Conservation (phyloP, 2,329 filamentous ascomycete species). For the Pseudocercospora eumusae region DNA sequence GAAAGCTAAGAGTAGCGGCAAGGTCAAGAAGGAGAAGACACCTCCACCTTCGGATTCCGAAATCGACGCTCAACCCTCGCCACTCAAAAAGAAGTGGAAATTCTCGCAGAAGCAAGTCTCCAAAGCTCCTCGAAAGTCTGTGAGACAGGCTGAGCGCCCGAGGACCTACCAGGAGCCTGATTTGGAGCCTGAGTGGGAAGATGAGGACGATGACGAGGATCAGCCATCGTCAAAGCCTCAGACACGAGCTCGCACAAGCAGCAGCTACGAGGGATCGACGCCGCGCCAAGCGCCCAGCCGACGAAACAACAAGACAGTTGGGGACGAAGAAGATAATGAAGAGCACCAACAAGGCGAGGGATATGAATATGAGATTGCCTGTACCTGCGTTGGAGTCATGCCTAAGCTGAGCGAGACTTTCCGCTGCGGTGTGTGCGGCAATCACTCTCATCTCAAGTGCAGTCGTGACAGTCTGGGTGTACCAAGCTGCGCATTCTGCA, state of each 20-base stretch:
- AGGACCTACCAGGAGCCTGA: neutral
- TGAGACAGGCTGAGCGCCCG: conserved; percentile 6
- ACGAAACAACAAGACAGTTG: neutral
- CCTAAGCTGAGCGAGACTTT: conserved; percentile 1
- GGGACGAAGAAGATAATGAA: neutral
- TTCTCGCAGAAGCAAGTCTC: neutral
- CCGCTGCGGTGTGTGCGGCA: neutral
- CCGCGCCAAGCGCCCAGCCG: neutral
- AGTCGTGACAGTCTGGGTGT: conserved; percentile 2
- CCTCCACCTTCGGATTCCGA: neutral
- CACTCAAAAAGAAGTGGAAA: neutral
- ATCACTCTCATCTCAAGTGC: conserved; percentile 4
- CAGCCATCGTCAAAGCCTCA: neutral
- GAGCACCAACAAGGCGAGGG: neutral
- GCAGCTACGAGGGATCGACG: conserved; percentile 1
- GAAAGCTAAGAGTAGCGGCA: neutral
- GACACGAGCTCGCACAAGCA: neutral
- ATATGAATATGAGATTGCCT: conserved; percentile 2
- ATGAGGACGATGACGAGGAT: neutral
- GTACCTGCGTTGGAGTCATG: conserved; percentile 13
- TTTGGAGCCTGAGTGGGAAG: neutral
- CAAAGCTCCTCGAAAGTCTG: conserved; percentile 6
- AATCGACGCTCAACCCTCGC: neutral
- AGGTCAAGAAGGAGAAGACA: neutral
- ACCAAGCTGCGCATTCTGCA: neutral